A percentile compares a stretch with the other conserved stretches of the same genome.
Conservation (phyloP, 257 asterid genomes). For the Solanum appendiculatum region DNA sequence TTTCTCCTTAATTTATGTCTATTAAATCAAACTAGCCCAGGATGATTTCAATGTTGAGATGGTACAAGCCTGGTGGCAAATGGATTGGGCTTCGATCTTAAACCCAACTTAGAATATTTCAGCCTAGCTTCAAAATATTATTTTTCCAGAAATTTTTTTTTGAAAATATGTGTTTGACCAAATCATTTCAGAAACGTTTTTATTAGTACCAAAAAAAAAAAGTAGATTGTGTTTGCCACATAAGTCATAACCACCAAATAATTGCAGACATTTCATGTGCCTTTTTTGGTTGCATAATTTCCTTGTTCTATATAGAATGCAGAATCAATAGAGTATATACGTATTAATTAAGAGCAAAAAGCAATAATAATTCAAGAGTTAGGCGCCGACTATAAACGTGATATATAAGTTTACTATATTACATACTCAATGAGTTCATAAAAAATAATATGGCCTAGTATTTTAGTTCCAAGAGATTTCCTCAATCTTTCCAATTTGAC, state of each 20-base stretch:
- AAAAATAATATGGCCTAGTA: background rate
- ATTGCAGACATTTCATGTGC: background rate
- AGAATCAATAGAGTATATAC: background rate
- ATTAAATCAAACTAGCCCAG: too few relatives aligned
- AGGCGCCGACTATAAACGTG: background rate
- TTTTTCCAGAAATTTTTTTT: too few relatives aligned
- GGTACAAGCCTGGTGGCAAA: background rate
- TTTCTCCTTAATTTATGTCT: too few relatives aligned
- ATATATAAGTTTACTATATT: background rate
- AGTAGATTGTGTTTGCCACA: background rate
- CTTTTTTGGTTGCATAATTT: too few relatives aligned
- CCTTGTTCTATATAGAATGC: background rate
- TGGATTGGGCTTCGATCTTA: background rate
- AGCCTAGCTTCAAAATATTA: background rate
- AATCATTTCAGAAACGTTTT: background rate
- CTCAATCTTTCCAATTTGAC: background rate
- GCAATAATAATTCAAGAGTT: background rate
- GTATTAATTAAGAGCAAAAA: background rate
- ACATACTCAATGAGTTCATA: background rate
- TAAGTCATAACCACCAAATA: background rate
- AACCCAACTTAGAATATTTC: background rate
- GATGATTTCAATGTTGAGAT: background rate
- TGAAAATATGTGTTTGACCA: background rate
- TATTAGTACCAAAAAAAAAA: background rate
- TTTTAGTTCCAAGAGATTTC: background rate